Conservation (phyloP, 1,284 basidiomycete species). For the Leccinum insolens region DNA sequence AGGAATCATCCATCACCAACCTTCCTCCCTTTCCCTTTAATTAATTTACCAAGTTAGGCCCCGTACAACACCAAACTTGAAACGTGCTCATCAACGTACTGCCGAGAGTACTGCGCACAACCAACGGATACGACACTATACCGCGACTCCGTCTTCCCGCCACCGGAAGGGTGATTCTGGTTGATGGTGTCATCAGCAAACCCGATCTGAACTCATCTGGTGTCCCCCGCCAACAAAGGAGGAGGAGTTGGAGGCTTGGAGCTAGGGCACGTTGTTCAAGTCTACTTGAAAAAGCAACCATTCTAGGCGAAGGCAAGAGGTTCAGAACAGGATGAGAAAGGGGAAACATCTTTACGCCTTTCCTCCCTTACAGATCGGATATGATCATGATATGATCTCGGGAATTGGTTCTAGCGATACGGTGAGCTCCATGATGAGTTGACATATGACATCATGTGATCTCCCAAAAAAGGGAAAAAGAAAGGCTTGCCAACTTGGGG, state of each 20-base stretch:
- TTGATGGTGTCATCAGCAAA: neutral
- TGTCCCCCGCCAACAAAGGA: neutral
- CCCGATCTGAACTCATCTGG: neutral
- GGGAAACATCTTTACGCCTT: neutral
- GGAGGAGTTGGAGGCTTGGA: neutral
- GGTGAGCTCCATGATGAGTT: neutral
- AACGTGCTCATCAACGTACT: neutral
- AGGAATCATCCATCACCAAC: neutral
- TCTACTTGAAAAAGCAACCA: neutral
- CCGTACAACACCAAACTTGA: neutral
- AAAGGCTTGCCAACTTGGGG: neutral
- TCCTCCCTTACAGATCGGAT: constrained; percentile 3
- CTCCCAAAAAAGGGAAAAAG: neutral
- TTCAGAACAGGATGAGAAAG: neutral
- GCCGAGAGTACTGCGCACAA: constrained; percentile 2
- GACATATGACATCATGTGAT: neutral
- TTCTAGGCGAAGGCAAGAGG: neutral
- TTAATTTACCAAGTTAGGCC: neutral
- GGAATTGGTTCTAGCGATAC: neutral
- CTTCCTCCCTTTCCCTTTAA: neutral
- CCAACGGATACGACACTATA: neutral
- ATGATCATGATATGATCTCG: neutral
- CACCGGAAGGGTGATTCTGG: neutral
- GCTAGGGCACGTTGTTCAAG: neutral
- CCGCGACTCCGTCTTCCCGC: neutral